Base-by-base conservation (phyloP, 495 filamentous ascomycete species). In the Daldinia bambusicola region DNA sequence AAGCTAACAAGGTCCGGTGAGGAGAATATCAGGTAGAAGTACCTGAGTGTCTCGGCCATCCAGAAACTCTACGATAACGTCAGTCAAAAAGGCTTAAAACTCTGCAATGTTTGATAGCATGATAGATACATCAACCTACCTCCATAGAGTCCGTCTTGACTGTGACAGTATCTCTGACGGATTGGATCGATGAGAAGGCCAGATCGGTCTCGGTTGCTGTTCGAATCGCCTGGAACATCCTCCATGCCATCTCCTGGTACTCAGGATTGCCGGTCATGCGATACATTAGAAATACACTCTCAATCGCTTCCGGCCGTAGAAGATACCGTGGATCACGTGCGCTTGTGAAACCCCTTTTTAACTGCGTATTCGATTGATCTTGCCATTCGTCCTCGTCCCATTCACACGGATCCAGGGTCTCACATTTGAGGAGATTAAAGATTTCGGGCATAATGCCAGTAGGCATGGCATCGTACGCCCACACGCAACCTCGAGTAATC, bases 1-100 rank as follows among this genome's bases (percentile, higher is more conserved):
- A 97, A 79, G 78, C 84, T 90, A 31, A 94, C 79, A 55, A 89
- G 77, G 66, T 87, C 83, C 4, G 91, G 89, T 34, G 93, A 88
- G 36, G 87, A 89, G 72, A 94, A 97, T 58, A 94, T 87, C 53
- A 96, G 75, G 70, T 93, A 96, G 67, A 94, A 92, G 77, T 96
- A 96, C 70, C 95, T 95, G 66, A 93, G 78, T 9, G 92, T 93
- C 76, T 94, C 91, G 9, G 89, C 86, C 66, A 84, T 59, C 80
- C 85, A 88, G 75, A 87, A 88, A 72, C 80, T 84, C 78, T 79
- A 31, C 31, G 9, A 10, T 30, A 5, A 22, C 41, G 53, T 71
- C 20, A 71, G 75, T 64, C 55, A 40, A 56, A 5, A 40, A 56
- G 2, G 26, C 16, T 30, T 41, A 40, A 32, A 43, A 12, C 43